phyloP scores from a whole-genome alignment of 805 yeast species.

The Teunomyces funiuensis region DNA sequence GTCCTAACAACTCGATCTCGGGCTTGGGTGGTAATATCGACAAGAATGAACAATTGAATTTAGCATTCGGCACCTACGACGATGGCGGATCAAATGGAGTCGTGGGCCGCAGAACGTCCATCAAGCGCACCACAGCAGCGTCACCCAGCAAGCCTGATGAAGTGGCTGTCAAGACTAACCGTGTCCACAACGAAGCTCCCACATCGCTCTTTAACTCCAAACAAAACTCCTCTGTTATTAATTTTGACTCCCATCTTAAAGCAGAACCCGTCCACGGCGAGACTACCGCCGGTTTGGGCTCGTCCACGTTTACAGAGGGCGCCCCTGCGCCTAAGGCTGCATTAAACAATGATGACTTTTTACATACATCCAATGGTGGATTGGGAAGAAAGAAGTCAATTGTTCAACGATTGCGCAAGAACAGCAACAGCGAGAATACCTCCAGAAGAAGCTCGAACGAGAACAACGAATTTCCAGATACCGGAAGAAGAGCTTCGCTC shows the following conservation, averaged over 20 bases:
- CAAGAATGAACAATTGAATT: constrained; percentile 55
- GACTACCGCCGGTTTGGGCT: constrained; percentile 84
- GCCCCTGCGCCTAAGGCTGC: constrained; percentile 76
- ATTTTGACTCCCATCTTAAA: constrained; percentile 69
- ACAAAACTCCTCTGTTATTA: constrained; percentile 51
- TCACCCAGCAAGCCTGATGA: constrained; percentile 9
- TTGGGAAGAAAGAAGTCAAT: constrained; percentile 83
- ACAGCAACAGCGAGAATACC: constrained; percentile 30
- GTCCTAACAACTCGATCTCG: constrained; percentile 83
- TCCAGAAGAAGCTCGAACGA: constrained; percentile 36
- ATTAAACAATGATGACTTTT: constrained; percentile 25
- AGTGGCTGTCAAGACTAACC: constrained; percentile 19
- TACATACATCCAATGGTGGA: constrained; percentile 35
- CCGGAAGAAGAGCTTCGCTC: constrained; percentile 15
- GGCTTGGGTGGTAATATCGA: constrained; percentile 59
- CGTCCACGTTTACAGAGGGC: constrained; percentile 91
- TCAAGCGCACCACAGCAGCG: constrained; percentile 12
- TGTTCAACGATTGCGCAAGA: constrained; percentile 59
- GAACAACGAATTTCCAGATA: constrained; percentile 8
- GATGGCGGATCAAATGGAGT: constrained; percentile 42
- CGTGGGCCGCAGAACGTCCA: constrained; percentile 26
- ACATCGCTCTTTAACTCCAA: constrained; percentile 39
- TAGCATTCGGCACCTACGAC: constrained; percentile 72
- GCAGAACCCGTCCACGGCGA: constrained; percentile 81
- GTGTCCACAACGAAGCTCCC: constrained; percentile 18